Percentiles rank a stretch among this genome's conserved stretches.
These are phyloP conservation scores for Ascosphaera apis DNA, from an alignment of 2,329 filamentous ascomycete species.

Conservation along the genomic window DNA sequence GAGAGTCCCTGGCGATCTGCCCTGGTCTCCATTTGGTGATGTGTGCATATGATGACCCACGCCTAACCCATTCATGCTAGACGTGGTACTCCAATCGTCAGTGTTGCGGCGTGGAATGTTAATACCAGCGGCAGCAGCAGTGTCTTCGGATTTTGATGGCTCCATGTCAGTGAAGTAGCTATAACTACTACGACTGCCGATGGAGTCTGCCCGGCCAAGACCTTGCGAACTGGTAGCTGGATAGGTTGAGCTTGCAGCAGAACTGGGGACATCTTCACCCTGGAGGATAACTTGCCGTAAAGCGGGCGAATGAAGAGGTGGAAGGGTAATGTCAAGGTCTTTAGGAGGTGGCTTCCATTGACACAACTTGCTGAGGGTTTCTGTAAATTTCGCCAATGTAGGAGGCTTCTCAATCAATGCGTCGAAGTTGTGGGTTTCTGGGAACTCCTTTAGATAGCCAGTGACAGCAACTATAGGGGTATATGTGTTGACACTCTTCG, in stretches of 20 bases:
- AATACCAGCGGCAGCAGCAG: conserved; percentile 30
- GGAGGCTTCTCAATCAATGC: conserved; percentile 91
- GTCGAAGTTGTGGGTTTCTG: conserved; percentile 88
- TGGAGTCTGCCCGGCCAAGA: conserved; percentile 70
- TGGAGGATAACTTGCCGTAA: conserved; percentile 40
- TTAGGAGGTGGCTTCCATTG: conserved; percentile 71
- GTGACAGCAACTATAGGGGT: conserved; percentile 94
- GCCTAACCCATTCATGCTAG: conserved; percentile 19
- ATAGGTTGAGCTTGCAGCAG: conserved; percentile 51
- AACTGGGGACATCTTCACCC: conserved; percentile 60
- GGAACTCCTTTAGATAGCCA: conserved; percentile 91
- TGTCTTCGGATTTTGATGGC: conserved; percentile 51
- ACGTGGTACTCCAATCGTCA: conserved; percentile 43
- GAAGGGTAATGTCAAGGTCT: conserved; percentile 26
- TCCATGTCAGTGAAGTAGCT: conserved; percentile 76
- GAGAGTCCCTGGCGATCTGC: conserved; percentile 1
- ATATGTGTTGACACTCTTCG: conserved; percentile 79
- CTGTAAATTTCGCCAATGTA: conserved; percentile 70
- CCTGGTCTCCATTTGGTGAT: conserved; percentile 38
- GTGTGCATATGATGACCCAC: conserved; percentile 37
- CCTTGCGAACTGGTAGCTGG: conserved; percentile 46
- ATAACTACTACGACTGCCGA: conserved; percentile 35
- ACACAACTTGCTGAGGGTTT: conserved; percentile 68
- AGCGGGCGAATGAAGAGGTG: conserved; percentile 25
- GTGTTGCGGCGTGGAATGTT: conserved; percentile 49